Evolutionary conservation across 768 basidiomycete genomes (phyloP).

Genomic region (Lactarius trivialis): DNA sequence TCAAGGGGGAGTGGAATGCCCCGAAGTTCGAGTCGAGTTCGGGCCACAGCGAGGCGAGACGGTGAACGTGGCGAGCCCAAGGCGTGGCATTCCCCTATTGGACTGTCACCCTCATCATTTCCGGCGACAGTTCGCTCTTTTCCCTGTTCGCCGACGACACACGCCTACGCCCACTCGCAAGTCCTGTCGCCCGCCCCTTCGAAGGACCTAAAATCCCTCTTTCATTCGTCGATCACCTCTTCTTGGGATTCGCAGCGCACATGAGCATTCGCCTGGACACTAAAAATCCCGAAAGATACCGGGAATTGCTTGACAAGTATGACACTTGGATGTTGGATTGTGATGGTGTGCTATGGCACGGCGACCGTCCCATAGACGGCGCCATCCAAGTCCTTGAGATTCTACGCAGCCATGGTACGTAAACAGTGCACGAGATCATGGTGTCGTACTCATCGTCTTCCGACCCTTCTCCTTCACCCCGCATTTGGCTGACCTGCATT

Average conservation of each 20-base stretch:
- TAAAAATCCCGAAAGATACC: conserved; percentile 29
- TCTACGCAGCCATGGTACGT: conserved; percentile 66
- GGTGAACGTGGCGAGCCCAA: neutral
- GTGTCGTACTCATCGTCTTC: conserved; percentile 5
- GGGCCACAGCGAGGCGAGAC: neutral
- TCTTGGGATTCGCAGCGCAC: neutral
- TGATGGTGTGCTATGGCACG: conserved; percentile 92
- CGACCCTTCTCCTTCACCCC: conserved; percentile 8
- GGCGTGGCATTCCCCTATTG: neutral
- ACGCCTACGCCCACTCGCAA: neutral
- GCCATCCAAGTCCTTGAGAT: conserved; percentile 66
- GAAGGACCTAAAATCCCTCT: neutral
- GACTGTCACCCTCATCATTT: conserved; percentile 6
- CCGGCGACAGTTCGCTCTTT: conserved; percentile 4
- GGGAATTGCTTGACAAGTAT: conserved; percentile 46
- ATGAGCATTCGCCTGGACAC: conserved; percentile 20
- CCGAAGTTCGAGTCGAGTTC: neutral
- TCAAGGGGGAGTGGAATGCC: neutral
- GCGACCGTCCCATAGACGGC: conserved; percentile 72
- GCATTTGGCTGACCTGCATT: conserved; percentile 6
- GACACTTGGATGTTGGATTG: conserved; percentile 98
- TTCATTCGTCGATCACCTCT: neutral
- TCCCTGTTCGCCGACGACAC: conserved; percentile 3
- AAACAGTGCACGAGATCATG: conserved; percentile 4
- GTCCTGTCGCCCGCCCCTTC: conserved; percentile 7